Evolutionary conservation across 2,329 filamentous ascomycete species (phyloP), one percentile per base, ranked within the genome.

Genomic region (Fusarium aywerte): DNA sequence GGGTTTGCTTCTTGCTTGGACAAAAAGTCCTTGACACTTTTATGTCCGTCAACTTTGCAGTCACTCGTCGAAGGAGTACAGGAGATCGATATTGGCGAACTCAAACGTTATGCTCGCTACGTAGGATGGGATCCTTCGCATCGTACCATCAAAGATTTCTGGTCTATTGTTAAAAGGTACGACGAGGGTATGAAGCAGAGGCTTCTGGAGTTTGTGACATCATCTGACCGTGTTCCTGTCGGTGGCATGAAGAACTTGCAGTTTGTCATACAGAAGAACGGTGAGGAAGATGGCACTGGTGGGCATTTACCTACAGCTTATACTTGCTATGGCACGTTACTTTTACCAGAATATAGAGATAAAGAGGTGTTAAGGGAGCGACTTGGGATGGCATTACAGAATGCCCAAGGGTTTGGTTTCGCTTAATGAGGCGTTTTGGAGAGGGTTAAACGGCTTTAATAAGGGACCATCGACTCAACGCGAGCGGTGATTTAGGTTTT

Each of bases 161-260:
- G 96, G 96, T 84, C 84, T 13, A 85, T 97, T 9, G 91, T 97
- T 2, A 85, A 85, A 67, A 78, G 76, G 33, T 96, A 87, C 74
- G 84, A 88, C 60, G 84, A 90, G 16, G 83, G 85, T 42, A 90
- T 94, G 83, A 90, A 90, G 78, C 86, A 89, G 51, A 88, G 87
- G 72, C 80, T 99, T 32, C 83, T 99, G 31, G 93, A 97, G 76
- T 99, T 99, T 74, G 94, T 99, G 29, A 99, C 96, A 15, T 95
- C 95, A 1, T 95, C 90, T 71, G 94, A 97, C 74, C 87, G 96
- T 3, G 87, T 98, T 3, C 96, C 96, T 0, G 92, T 97, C 0
- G 93, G 92, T 20, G 96, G 96, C 4, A 88, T 94, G 74, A 86
- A 87, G 65, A 93, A 91, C 71, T 81, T 98, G 44, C 89, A 91